Conservation (phyloP, 306 rosid species). For the Dryas octopetala region DNA sequence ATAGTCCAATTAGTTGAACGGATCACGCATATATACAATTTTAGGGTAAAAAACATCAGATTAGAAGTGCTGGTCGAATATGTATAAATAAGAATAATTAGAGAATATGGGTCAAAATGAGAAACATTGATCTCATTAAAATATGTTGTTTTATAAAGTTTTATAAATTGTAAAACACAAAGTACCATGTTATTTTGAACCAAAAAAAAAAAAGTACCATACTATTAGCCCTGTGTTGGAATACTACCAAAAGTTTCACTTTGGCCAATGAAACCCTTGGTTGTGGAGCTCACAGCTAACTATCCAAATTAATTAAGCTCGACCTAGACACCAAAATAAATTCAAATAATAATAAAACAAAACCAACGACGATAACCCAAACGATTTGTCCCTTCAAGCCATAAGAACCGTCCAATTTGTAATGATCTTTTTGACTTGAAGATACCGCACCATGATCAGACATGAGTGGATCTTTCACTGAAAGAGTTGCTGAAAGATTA, state of each 20-base stretch:
- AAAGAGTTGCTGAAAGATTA: constrained; percentile 14
- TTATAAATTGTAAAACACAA: too few relatives aligned
- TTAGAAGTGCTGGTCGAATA: too few relatives aligned
- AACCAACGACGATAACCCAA: constrained; percentile 2
- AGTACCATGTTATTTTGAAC: too few relatives aligned
- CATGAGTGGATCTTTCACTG: constrained; percentile 26
- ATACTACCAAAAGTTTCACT: background rate
- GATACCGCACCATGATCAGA: constrained; percentile 1
- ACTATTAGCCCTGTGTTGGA: too few relatives aligned
- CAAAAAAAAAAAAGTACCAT: too few relatives aligned
- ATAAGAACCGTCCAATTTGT: constrained; percentile 35
- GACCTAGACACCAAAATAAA: background rate
- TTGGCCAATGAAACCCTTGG: background rate
- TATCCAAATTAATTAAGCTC: background rate
- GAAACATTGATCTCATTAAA: too few relatives aligned
- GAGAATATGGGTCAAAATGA: too few relatives aligned
- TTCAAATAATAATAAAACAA: background rate
- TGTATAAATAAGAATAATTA: too few relatives aligned
- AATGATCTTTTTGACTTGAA: constrained; percentile 25
- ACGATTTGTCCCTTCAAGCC: constrained; percentile 29
- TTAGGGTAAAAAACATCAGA: too few relatives aligned
- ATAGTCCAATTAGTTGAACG: too few relatives aligned
- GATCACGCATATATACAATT: too few relatives aligned
- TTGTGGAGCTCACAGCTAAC: background rate
- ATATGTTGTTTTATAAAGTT: too few relatives aligned